Evolutionary conservation across 139 green algal genomes (phyloP).

Genomic region (Deuterostichococcus epilithicus): DNA sequence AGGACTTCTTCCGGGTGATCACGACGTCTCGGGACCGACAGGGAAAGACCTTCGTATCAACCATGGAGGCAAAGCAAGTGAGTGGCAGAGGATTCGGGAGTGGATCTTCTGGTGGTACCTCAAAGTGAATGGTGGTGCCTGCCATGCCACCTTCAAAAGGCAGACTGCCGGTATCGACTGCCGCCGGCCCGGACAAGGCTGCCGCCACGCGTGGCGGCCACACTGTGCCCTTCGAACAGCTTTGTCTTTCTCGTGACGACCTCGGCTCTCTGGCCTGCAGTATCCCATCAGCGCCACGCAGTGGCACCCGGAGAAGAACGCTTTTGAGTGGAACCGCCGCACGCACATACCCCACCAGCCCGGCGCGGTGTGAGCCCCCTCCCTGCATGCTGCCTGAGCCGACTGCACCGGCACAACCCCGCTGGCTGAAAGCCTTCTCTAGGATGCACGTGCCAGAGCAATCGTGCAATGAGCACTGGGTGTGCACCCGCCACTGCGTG

Average conservation of each 20-base stretch:
- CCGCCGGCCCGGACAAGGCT: background rate
- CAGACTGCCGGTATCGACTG: background rate
- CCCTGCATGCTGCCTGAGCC: background rate
- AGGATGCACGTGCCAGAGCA: no score
- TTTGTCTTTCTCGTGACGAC: no score
- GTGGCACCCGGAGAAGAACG: constrained; percentile 88
- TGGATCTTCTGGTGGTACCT: no score
- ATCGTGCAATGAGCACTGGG: no score
- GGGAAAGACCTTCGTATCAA: constrained; percentile 64
- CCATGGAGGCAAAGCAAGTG: constrained; percentile 59
- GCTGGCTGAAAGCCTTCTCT: no score
- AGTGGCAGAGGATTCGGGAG: background rate
- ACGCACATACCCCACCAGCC: constrained; percentile 69
- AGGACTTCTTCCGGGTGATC: constrained; percentile 65
- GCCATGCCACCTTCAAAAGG: background rate
- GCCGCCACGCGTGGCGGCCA: background rate
- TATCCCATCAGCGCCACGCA: constrained; percentile 66
- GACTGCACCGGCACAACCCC: no score
- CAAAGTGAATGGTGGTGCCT: no score
- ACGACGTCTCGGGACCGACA: constrained; percentile 56
- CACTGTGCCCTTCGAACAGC: background rate
- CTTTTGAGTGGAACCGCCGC: constrained; percentile 65
- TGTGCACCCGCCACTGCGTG: no score
- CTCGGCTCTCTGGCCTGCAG: background rate
- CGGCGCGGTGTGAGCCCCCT: constrained; percentile 33